phyloP scores from a whole-genome alignment of 192 early-diverging fungal species.

The Allomyces javanicus region DNA sequence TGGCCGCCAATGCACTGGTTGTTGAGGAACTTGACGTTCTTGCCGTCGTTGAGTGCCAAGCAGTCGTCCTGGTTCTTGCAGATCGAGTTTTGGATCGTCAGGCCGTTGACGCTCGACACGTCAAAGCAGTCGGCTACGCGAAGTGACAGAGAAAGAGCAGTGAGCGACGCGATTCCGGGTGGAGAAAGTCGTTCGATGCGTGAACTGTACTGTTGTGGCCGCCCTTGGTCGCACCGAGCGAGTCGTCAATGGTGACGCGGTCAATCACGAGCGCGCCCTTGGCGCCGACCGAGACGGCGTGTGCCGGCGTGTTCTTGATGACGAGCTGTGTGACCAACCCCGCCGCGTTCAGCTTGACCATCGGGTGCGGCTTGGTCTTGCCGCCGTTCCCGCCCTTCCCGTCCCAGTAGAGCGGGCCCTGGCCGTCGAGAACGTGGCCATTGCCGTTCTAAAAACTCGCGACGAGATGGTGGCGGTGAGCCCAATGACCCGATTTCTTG shows the following conservation, averaged over 20 bases:
- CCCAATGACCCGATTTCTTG: too few relatives aligned
- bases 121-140: slow-evolving; percentile 6
- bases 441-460: background rate
- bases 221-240: slow-evolving; percentile 5
- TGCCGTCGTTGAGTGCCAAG: slow-evolving; percentile 8
- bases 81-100: slow-evolving; percentile 2
- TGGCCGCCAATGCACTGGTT: slow-evolving; percentile 9
- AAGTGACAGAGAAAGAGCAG: too few relatives aligned
- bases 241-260: slow-evolving; percentile 9
- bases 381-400: slow-evolving; percentile 12
- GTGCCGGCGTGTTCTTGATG: slow-evolving; percentile 9
- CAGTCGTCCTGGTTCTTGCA: slow-evolving; percentile 14
- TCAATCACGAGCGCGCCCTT: slow-evolving; percentile 5
- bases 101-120: background rate
- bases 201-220: slow-evolving; percentile 4
- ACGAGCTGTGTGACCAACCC: slow-evolving; percentile 1
- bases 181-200: too few relatives aligned
- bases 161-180: too few relatives aligned
- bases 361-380: slow-evolving; percentile 5
- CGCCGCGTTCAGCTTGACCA: background rate
- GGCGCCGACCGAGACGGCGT: slow-evolving; percentile 4
- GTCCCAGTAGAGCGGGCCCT: slow-evolving; percentile 8
- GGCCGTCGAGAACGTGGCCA: slow-evolving; percentile 6
- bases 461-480: too few relatives aligned
- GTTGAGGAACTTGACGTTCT: slow-evolving; percentile 7